Evolutionary conservation across 176 grass and related monocot genomes (phyloP).

Genomic region (Musa troglodytarum): DNA sequence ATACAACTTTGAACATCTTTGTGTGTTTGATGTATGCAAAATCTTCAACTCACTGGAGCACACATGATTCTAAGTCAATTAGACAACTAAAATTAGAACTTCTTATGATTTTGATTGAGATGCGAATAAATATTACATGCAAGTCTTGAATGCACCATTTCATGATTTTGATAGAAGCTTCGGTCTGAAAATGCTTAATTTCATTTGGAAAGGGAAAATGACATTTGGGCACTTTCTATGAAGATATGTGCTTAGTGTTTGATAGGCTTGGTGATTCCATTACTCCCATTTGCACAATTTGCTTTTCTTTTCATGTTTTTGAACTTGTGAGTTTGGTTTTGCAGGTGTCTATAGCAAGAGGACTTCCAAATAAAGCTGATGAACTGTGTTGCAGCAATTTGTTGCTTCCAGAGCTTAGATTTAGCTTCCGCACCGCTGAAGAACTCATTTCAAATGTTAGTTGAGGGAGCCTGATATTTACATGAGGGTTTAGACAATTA

Average conservation of each 20-base stretch:
- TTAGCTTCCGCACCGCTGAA: background rate
- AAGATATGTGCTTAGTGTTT: no score
- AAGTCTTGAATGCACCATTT: background rate
- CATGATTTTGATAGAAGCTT: background rate
- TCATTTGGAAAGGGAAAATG: no score
- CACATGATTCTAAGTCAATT: no score
- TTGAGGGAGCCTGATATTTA: background rate
- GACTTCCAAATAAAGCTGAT: background rate
- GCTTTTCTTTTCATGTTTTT: background rate
- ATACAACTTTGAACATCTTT: background rate
- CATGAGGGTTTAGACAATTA: background rate
- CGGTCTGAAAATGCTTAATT: no score
- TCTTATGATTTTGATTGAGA: background rate
- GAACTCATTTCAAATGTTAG: background rate
- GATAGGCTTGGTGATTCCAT: no score
- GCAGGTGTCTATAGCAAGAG: constrained; percentile 1
- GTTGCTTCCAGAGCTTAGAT: background rate
- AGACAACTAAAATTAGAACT: no score
- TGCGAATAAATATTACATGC: background rate
- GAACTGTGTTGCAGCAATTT: background rate
- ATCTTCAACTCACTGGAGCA: background rate
- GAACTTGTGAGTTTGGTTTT: constrained; percentile 1
- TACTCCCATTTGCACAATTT: background rate
- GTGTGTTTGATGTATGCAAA: background rate
- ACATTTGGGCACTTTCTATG: no score